Evolutionary conservation across 78 protist genomes (phyloP).

Genomic region (Polysphondylium violaceum): DNA sequence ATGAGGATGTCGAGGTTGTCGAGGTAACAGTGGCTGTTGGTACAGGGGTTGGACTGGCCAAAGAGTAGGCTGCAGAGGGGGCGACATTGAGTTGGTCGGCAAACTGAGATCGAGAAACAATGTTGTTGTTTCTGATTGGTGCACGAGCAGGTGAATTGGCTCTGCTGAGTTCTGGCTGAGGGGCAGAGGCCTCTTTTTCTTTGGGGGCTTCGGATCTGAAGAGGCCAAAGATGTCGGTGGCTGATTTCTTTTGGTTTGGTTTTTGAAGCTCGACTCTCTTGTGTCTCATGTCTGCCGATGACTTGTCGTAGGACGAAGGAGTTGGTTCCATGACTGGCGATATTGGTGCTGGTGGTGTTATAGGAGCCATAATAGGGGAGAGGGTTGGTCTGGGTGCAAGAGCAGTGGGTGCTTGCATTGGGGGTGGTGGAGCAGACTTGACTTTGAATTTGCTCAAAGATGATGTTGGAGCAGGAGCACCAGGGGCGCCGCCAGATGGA

Average conservation of each 20-base stretch:
- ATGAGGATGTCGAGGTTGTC: background rate
- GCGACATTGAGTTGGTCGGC: background rate
- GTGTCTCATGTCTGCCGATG: background rate
- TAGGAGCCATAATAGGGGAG: background rate
- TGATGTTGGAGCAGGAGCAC: background rate
- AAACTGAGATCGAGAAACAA: slow-evolving; percentile 6
- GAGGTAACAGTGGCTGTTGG: background rate
- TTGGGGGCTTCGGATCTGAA: too few species aligned
- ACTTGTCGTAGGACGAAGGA: background rate
- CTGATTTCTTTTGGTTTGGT: too few species aligned
- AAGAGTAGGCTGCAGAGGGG: too few species aligned
- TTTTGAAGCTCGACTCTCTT: too few species aligned
- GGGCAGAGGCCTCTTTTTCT: background rate
- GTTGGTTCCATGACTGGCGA: background rate
- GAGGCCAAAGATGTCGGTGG: too few species aligned
- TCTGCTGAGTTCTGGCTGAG: background rate
- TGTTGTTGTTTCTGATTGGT: background rate
- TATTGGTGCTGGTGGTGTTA: background rate
- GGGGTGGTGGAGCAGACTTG: background rate
- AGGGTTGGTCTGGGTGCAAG: background rate
- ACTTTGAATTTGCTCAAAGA: background rate
- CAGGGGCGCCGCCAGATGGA: background rate
- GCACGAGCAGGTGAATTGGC: background rate
- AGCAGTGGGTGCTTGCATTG: background rate
- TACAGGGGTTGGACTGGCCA: background rate